These are phyloP conservation scores for Calonectria leucothoes DNA, from an alignment of 2,329 filamentous ascomycete genomes.

Conservation along the genomic window DNA sequence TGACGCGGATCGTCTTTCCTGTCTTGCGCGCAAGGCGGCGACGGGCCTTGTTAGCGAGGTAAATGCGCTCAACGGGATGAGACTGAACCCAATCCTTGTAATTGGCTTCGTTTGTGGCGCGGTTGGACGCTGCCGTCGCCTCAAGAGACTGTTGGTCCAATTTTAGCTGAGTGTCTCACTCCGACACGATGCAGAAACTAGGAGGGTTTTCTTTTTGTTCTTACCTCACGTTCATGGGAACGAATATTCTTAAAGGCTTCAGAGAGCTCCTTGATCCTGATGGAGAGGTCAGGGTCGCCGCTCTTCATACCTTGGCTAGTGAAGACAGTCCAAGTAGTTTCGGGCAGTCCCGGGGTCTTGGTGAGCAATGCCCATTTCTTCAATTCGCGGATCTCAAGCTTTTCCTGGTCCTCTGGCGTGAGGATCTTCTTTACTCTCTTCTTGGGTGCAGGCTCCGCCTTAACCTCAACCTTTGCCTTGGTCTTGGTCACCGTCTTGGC, in stretches of 20 bases:
- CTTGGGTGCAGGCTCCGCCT: conserved; percentile 40
- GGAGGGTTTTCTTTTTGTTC: conserved; percentile 25
- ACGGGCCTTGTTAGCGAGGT: conserved; percentile 62
- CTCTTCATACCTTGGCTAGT: conserved; percentile 44
- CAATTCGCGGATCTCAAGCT: conserved; percentile 47
- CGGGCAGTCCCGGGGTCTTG: conserved; percentile 50
- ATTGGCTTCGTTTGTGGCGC: conserved; percentile 50
- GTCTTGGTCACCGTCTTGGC: conserved; percentile 40
- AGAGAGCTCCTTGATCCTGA: conserved; percentile 43
- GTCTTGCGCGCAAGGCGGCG: conserved; percentile 51
- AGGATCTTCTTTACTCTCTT: conserved; percentile 48
- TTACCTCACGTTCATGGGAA: conserved; percentile 56
- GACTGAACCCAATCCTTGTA: conserved; percentile 62
- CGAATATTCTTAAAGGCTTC: conserved; percentile 54
- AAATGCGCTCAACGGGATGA: conserved; percentile 53
- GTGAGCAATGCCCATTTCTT: conserved; percentile 55
- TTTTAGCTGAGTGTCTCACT: neutral
- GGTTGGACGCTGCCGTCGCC: conserved; percentile 53
- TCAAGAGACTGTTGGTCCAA: conserved; percentile 38
- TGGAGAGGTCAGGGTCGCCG: conserved; percentile 18
- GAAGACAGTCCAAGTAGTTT: conserved; percentile 53
- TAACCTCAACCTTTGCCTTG: conserved; percentile 43
- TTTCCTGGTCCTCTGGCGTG: conserved; percentile 49
- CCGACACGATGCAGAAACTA: too few relatives aligned
- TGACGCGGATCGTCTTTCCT: conserved; percentile 37